phyloP scores from a whole-genome alignment of 106 monocot genomes.

The Amphibolis antarctica region DNA sequence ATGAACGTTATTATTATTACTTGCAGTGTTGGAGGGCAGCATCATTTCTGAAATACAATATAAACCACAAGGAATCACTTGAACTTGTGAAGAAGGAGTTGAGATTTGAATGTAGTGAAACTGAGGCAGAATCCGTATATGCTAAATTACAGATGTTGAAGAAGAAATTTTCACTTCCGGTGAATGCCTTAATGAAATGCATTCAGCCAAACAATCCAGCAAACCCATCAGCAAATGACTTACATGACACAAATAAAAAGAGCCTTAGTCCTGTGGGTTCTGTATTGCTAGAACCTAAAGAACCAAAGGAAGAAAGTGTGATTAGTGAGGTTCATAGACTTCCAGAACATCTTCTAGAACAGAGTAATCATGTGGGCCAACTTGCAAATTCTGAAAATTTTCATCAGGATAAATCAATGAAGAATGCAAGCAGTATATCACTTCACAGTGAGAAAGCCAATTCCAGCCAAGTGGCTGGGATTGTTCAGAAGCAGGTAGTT shows the following conservation, averaged over 20 bases:
- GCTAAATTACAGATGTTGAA: slow-evolving; percentile 49
- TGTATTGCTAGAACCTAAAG: slow-evolving; percentile 5
- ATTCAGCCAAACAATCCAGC: neutral
- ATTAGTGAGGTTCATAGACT: slow-evolving; percentile 7
- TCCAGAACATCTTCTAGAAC: neutral
- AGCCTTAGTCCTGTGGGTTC: neutral
- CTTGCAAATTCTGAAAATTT: slow-evolving; percentile 8
- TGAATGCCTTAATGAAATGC: neutral
- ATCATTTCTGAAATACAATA: slow-evolving; percentile 42
- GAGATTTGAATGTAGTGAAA: slow-evolving; percentile 45
- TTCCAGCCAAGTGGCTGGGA: slow-evolving; percentile 21
- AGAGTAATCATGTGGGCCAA: slow-evolving; percentile 5
- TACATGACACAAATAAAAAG: slow-evolving; percentile 9
- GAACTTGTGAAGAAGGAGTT: slow-evolving; percentile 40
- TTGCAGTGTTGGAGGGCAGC: slow-evolving; percentile 91
- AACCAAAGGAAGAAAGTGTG: slow-evolving; percentile 17
- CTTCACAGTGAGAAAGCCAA: slow-evolving; percentile 23
- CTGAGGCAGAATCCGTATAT: slow-evolving; percentile 51
- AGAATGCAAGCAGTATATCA: slow-evolving; percentile 20
- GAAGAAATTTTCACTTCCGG: slow-evolving; percentile 24
- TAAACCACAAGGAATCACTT: slow-evolving; percentile 57
- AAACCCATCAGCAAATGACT: slow-evolving; percentile 1
- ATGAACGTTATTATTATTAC: neutral
- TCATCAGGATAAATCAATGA: slow-evolving; percentile 9
- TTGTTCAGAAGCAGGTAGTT: slow-evolving; percentile 25